Base-by-base conservation (phyloP, 805 yeast genomes). In the Danielia oregonensis region DNA sequence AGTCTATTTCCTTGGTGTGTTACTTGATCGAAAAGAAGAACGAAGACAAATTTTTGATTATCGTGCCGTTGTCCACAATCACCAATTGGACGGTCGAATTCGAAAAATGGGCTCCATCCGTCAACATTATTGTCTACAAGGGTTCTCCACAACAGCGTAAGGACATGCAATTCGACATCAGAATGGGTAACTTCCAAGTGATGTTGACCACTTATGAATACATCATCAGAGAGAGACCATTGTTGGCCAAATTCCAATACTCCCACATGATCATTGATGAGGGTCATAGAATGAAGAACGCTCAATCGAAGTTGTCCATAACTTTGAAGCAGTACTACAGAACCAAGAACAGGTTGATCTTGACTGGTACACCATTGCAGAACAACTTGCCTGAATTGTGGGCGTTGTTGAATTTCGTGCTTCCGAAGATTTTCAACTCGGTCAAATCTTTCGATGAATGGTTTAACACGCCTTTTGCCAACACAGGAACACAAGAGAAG, bases 191-290 rank as follows among this genome's bases (percentile, higher is more conserved):
- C 48, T 85, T 85, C 63, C 83, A 81, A 40, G 88, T 85, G 9
- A 57, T 85, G 39, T 68, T 85, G 52, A 85, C 95, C 2, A 85
- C 95, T 4, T 85, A 79, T 52, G 95, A 85, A 60, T 85, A 85
- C 52, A 78, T 85, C 44, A 82, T 85, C 44, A 74, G 82, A 51
- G 95, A 85, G 52, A 74, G 86, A 43, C 81, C 88, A 4, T 52
- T 85, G 14, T 63, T 85, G 48, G 61, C 79, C 18, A 82, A 80
- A 50, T 76, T 81, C 46, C 74, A 74, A 43, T 85, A 89, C 79
- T 82, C 83, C 26, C 91, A 86, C 57, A 85, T 85, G 91, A 83
- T 85, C 45, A 85, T 85, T 46, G 95, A 85, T 68, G 95, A 85
- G 69, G 95, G 95, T 59, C 95, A 85, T 59, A 71, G 94, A 63